These are phyloP conservation scores for Pilaira anomala DNA, from an alignment of 192 early-diverging fungal species.

Conservation along the genomic window DNA sequence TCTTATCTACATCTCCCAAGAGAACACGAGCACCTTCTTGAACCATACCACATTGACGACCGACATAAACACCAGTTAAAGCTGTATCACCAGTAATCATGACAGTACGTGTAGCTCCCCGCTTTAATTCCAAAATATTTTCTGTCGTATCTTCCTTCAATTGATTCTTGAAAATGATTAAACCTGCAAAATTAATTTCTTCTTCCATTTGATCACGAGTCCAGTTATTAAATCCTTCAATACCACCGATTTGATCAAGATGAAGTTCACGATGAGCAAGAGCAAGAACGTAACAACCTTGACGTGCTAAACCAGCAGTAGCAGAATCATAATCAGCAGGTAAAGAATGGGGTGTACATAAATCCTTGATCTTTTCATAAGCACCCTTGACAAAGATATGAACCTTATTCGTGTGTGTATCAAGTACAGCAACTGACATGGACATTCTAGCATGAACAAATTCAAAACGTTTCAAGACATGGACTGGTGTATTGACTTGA, in stretches of 20 bases:
- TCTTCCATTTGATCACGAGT: constrained; percentile 61
- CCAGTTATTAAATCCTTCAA: constrained; percentile 30
- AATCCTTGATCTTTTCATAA: constrained; percentile 67
- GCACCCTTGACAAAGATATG: constrained; percentile 69
- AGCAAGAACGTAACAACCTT: constrained; percentile 77
- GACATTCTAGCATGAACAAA: constrained; percentile 68
- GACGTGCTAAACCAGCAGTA: constrained; percentile 53
- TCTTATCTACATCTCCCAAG: constrained; percentile 51
- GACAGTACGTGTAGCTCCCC: constrained; percentile 66
- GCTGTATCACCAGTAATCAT: constrained; percentile 87
- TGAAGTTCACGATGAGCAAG: constrained; percentile 54
- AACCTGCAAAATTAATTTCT: constrained; percentile 51
- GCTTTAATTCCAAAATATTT: constrained; percentile 65
- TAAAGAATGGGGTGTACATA: constrained; percentile 44
- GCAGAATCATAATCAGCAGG: constrained; percentile 56
- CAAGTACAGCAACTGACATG: constrained; percentile 65
- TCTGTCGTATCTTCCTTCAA: constrained; percentile 70
- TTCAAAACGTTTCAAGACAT: constrained; percentile 65
- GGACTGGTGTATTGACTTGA: constrained; percentile 24
- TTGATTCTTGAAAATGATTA: constrained; percentile 77
- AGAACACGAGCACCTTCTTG: constrained; percentile 34
- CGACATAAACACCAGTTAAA: constrained; percentile 74
- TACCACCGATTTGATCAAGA: constrained; percentile 37
- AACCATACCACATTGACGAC: constrained; percentile 53
- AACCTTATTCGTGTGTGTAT: constrained; percentile 45